Base-by-base conservation (phyloP, 2,329 filamentous ascomycete genomes). In the Colletotrichum endophyticum region DNA sequence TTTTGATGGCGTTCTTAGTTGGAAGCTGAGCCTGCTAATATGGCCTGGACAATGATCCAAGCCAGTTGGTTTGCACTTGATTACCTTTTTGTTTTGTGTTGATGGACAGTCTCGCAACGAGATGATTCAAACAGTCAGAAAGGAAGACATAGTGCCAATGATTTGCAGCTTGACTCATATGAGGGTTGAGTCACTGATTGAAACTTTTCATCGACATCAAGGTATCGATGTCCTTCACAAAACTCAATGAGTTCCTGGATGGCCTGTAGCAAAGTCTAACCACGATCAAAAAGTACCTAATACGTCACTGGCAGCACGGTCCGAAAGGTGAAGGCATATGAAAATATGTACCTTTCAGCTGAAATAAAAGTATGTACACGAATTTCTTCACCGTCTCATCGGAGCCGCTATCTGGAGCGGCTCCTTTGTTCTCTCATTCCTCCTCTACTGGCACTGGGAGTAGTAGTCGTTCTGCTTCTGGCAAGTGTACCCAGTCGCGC, bases 381-480 rank as follows among this genome's bases (percentile, higher is more conserved):
- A 73, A 75, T 36, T 25, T 53, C 28, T 61, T 27, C 30, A 36
- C 44, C 44, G 8, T 59, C 63, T 73, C 64, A 8, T 49, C 8
- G 36, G 44, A 53, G n/a, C 49, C 25, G 70, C 70, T 69, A 70
- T 66, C 64, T 34, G 28, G 49, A 66, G 70, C 59, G 11, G 27
- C 36, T 36, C 59, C 49, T 16, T 66, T 36, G 3, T 12, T 25
- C 9, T 34, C 27, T 27, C 34, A 8, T 25, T n/a, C 32, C 22
- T 19, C 28, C 1, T 11, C 30, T 81, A 87, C 76, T 85, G 72
- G 79, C 86, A 88, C 80, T 88, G 86, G 27, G 70, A 84, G 80
- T 87, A 88, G 78, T 80, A 87, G 70, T 83, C 81, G 79, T 87
- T 88, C 72, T 81, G 44, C 74, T 82, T 83, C 59, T 78, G 81